These are phyloP conservation scores for Cyberlindnera americana DNA, from an alignment of 805 yeast species.

Conservation along the genomic window DNA sequence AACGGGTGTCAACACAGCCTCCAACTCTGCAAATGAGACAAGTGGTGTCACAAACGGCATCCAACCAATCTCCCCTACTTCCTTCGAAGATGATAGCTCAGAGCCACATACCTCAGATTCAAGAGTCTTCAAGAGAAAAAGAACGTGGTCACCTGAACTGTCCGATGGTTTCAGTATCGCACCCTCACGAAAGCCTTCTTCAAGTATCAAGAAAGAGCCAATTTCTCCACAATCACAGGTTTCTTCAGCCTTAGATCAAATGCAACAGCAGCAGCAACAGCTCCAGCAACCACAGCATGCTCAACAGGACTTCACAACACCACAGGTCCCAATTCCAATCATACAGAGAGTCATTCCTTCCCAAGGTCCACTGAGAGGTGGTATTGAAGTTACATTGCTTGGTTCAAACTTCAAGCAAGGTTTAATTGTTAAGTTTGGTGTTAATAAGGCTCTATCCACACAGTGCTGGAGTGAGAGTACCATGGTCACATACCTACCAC, in stretches of 20 bases:
- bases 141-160: conserved; percentile 34
- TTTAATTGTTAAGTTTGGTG: conserved; percentile 81
- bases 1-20: conserved; percentile 17
- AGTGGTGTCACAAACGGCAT: conserved; percentile 4
- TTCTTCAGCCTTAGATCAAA: conserved; percentile 6
- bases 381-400: conserved; percentile 86
- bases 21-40: conserved; percentile 20
- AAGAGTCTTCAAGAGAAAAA: conserved; percentile 47
- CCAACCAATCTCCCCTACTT: conserved; percentile 54
- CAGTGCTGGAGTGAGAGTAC: conserved; percentile 97
- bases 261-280: conserved; percentile 7
- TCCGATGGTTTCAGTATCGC: conserved; percentile 37
- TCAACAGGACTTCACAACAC: too few species aligned
- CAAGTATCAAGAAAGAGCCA: conserved; percentile 36
- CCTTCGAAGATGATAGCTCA: conserved; percentile 57
- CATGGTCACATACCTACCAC: conserved; percentile 90
- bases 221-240: conserved; percentile 36
- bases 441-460: conserved; percentile 71
- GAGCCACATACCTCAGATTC: conserved; percentile 42
- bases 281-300: too few species aligned
- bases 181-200: conserved; percentile 34
- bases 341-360: conserved; percentile 91
- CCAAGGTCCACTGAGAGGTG: conserved; percentile 95
- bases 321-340: conserved; percentile 12
- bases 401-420: conserved; percentile 88